These are phyloP conservation scores for Zarea fungicola DNA, from an alignment of 2,329 filamentous ascomycete genomes.

Conservation along the genomic window DNA sequence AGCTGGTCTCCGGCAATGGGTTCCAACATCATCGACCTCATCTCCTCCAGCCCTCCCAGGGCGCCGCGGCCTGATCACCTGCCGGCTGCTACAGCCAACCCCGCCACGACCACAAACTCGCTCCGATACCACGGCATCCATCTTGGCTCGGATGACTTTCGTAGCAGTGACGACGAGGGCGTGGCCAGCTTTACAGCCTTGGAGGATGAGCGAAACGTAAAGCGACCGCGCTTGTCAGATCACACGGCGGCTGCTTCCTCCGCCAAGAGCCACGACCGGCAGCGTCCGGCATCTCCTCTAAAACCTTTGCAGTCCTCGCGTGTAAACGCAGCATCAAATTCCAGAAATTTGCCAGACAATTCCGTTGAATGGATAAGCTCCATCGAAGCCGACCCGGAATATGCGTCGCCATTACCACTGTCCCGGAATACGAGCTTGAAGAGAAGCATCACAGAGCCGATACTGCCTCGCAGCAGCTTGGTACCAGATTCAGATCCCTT, in stretches of 20 bases:
- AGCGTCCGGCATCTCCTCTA: not conserved
- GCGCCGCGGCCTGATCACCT: not conserved
- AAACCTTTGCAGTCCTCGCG: not conserved
- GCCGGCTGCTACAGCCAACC: not conserved
- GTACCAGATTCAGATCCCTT: slow-evolving; percentile 28
- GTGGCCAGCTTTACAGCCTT: not conserved
- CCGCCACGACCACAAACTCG: not conserved
- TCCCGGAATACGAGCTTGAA: not conserved
- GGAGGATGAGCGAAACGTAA: not conserved
- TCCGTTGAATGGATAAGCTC: slow-evolving; percentile 38
- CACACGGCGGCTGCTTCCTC: too few species aligned
- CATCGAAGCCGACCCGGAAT: too few species aligned
- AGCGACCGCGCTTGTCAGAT: slow-evolving; percentile 1
- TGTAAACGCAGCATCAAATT: not conserved
- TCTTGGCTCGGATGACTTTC: slow-evolving; percentile 6
- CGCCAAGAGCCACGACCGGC: not conserved
- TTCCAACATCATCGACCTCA: slow-evolving; percentile 30
- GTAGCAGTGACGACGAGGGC: slow-evolving; percentile 3
- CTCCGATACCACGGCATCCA: not conserved
- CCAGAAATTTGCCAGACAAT: slow-evolving; percentile 15
- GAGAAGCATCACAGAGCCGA: slow-evolving; percentile 1
- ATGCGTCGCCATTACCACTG: not conserved
- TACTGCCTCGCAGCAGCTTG: not conserved
- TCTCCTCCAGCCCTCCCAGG: slow-evolving; percentile 30
- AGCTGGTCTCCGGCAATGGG: slow-evolving; percentile 22